These are phyloP conservation scores for Ophiostoma sp. DNA, from an alignment of 2,329 filamentous ascomycete species.

Conservation along the genomic window DNA sequence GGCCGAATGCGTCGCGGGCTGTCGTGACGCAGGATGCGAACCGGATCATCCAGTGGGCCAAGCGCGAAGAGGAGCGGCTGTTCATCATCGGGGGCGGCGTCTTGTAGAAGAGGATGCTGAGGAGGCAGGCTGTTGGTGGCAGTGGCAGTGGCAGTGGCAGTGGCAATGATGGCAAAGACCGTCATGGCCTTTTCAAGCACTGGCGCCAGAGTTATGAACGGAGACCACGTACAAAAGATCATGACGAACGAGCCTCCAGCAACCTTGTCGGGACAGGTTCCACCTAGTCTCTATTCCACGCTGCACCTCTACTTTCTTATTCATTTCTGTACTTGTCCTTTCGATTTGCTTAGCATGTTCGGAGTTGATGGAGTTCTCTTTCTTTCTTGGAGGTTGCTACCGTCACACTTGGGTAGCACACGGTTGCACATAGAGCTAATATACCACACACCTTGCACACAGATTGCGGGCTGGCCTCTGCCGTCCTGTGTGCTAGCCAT, in stretches of 20 bases:
- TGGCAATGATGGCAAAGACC: neutral
- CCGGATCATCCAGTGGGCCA: constrained; percentile 84
- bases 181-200: constrained; percentile 4
- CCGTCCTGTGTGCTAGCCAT: neutral
- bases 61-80: constrained; percentile 82
- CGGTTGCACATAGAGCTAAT: constrained; percentile 1
- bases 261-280: neutral
- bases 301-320: neutral
- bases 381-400: neutral
- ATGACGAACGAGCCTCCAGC: neutral
- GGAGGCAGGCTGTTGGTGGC: neutral
- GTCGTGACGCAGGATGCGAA: constrained; percentile 80
- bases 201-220: neutral
- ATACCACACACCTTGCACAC: neutral
- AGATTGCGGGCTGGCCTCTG: neutral
- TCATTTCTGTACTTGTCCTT: neutral
- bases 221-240: neutral
- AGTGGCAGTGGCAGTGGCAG: neutral
- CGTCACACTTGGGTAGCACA: neutral
- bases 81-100: constrained; percentile 99
- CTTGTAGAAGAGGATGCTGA: constrained; percentile 40
- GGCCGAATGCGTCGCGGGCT: constrained; percentile 58
- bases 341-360: neutral
- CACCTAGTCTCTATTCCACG: too few relatives aligned
- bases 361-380: neutral